Base-by-base conservation (phyloP, 495 filamentous ascomycete species). In the Talaromyces wortmannii region DNA sequence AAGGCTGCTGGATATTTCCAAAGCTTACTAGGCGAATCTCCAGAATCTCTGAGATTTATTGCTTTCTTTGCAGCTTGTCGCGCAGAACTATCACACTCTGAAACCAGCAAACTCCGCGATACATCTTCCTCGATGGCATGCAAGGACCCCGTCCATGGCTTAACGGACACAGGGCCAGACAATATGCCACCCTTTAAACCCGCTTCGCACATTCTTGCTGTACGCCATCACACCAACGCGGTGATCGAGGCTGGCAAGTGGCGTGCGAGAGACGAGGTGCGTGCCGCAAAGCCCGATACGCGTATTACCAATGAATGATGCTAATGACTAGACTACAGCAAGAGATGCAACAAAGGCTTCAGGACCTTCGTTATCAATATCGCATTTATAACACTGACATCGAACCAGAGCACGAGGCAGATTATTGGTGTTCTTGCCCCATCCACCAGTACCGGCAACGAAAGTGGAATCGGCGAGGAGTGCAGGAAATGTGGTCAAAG, bases 301-400 rank as follows among this genome's bases (percentile, higher is more conserved):
- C 36, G 8, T 5, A 40, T 10, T 8, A 5, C 36, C 13, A 13
- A 13, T 40, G 36, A 23, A 31, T 31, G 6, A 0, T 40, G 33
- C 33, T 42, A 8, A 40, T 33, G 23, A 23, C 18, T 18, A 43
- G 5, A 7, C 17, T 44, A 23, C 30, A 53, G 52, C 71, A 74
- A 67, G 62, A 73, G 31, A 75, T 76, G 68, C 71, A 73, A 48
- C 66, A 65, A 45, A 30, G 61, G 55, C 61, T 77, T 8, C 73
- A 72, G 48, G 61, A 33, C 17, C 55, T 74, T 11, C 74, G 76
- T 48, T 53, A 56, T 8, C 11, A 52, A 15, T 63, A 64, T 58
- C 48, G 53, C 6, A 76, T 78, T 16, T 78, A 68, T 59, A 77
- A 78, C 52, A 61, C 61, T 31, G 75, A 78, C 44, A 74, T 78